Base-by-base conservation (phyloP, 257 asterid genomes). In the Solanum piurae region DNA sequence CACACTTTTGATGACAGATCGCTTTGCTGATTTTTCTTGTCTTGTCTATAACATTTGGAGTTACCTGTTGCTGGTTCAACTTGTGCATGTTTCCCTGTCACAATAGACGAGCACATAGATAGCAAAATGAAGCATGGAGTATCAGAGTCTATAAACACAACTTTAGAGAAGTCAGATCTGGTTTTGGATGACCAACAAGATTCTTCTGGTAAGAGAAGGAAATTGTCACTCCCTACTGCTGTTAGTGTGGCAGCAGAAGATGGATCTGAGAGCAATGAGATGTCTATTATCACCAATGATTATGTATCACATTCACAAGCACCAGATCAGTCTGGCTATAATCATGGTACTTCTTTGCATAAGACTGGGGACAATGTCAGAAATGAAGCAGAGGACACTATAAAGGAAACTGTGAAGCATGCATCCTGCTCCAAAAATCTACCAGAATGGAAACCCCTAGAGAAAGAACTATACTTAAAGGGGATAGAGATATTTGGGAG, bases 401-500 rank as follows among this genome's bases (percentile, higher is more conserved):
- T 83, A 55, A 92, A 90, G 73, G 88, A 88, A 87, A 87, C 90
- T 58, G 83, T 88, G 89, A 86, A 89, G 91, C 88, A 89, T 55
- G 86, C 83, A 34, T 87, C 85, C 42, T 69, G 82, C 86, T 85
- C 88, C 93, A 86, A 84, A 87, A 83, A 77, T 91, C 92, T 80
- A 29, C 85, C 68, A 49, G 90, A 90, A 29, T 95, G 99, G 99
- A 97, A 89, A 83, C 95, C 95, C 90, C 92, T 97, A 40, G 99
- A 97, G 93, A 96, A 92, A 92, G 99, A 97, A 89, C 90, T 97
- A 89, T 94, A 91, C 94, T 85, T 89, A 88, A 97, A 97, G 87
- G 99, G 99, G 64, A 88, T 95, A 86, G 98, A 96, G 91, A 96
- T 97, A 73, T 97, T 94, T 93, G 99, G 99, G 88, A 93, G 94